phyloP scores from a whole-genome alignment of 345 rosid genomes.

The Eucalyptus tenuipes region DNA sequence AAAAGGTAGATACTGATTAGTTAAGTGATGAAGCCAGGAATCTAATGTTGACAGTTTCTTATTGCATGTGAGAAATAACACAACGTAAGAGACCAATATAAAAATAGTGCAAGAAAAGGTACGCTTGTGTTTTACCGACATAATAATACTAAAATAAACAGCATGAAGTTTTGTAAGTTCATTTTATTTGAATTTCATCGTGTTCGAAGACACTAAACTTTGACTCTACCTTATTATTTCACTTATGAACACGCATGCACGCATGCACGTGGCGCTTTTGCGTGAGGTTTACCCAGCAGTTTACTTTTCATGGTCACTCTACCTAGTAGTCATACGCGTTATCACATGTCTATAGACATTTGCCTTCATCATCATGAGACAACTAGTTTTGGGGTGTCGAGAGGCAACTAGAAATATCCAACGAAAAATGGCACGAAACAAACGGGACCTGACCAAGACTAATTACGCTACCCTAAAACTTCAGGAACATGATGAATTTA shows the following conservation, averaged over 20 bases:
- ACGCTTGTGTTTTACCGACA: background rate
- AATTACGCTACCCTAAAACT: background rate
- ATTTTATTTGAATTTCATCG: background rate
- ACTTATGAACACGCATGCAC: background rate
- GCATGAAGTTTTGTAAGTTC: background rate
- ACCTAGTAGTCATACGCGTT: background rate
- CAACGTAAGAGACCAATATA: background rate
- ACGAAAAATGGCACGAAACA: background rate
- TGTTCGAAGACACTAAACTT: background rate
- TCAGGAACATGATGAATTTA: background rate
- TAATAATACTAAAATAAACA: background rate
- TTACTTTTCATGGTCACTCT: background rate
- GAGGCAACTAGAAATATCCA: background rate
- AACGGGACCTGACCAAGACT: background rate
- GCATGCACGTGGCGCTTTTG: background rate
- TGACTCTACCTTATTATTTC: background rate
- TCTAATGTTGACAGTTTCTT: background rate
- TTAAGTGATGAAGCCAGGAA: background rate
- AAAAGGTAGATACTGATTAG: background rate
- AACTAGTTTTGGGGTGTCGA: background rate
- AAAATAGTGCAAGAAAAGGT: background rate
- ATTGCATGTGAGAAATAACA: background rate
- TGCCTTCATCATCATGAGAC: background rate
- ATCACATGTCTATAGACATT: background rate
- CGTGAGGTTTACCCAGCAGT: background rate